These are phyloP conservation scores for Arachis stenosperma DNA, from an alignment of 306 rosid genomes.

Conservation along the genomic window DNA sequence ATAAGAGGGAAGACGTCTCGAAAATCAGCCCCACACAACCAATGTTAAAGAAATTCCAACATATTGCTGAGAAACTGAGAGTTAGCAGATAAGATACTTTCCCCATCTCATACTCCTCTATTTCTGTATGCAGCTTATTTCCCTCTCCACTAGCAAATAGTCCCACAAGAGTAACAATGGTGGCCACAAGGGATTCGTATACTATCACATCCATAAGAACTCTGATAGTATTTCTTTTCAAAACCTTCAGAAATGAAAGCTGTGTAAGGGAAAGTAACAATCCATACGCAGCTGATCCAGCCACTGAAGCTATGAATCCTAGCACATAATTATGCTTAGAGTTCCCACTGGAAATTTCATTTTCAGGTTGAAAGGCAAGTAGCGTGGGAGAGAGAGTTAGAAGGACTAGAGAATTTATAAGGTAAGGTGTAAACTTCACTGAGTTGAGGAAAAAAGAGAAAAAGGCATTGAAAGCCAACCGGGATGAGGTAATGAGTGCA, in stretches of 20 bases:
- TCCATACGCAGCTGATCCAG: conserved; percentile 52
- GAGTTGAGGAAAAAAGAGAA: conserved; percentile 66
- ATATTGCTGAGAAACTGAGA: conserved; percentile 44
- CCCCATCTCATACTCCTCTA: conserved; percentile 43
- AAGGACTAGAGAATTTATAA: conserved; percentile 56
- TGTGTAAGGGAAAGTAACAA: conserved; percentile 51
- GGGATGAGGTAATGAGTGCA: conserved; percentile 50
- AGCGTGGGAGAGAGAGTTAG: conserved; percentile 58
- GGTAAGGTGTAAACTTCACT: conserved; percentile 55
- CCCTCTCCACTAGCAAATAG: conserved; percentile 57
- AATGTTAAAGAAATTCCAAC: conserved; percentile 44
- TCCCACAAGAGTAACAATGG: conserved; percentile 41
- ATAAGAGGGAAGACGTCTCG: conserved; percentile 60
- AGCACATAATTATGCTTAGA: conserved; percentile 25
- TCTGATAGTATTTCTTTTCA: conserved; percentile 41
- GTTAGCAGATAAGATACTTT: conserved; percentile 42
- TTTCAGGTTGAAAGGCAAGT: conserved; percentile 41
- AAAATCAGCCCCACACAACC: conserved; percentile 50
- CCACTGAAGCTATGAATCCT: conserved; percentile 54
- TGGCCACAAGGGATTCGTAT: conserved; percentile 46
- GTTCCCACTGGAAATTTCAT: not conserved
- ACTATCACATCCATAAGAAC: conserved; percentile 46
- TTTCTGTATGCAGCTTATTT: conserved; percentile 41
- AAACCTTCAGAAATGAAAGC: conserved; percentile 41
- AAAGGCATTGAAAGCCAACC: conserved; percentile 59